Evolutionary conservation across 2,329 filamentous ascomycete genomes (phyloP).

Genomic region (Fusarium sp.): DNA sequence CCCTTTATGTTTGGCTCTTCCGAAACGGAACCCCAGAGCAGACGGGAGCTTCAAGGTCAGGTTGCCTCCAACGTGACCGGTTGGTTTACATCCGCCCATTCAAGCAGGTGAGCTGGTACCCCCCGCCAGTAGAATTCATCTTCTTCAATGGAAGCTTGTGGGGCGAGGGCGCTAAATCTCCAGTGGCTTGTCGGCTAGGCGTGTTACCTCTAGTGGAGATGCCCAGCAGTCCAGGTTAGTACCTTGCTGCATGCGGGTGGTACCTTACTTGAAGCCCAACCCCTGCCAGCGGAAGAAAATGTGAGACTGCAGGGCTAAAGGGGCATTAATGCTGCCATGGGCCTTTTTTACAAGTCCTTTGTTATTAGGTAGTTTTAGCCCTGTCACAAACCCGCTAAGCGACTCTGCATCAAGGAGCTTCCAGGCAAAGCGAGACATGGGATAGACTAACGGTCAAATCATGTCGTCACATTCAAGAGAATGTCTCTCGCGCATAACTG

Average conservation of each 20-base stretch:
- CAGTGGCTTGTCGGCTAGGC: slow-evolving; percentile 39
- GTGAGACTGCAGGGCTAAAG: slow-evolving; percentile 25
- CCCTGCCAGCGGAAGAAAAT: slow-evolving; percentile 27
- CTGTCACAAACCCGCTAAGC: slow-evolving; percentile 25
- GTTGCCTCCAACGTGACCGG: slow-evolving; percentile 46
- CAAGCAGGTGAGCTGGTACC: slow-evolving; percentile 15
- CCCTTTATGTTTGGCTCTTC: slow-evolving; percentile 45
- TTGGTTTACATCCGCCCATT: slow-evolving; percentile 30
- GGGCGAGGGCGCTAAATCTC: slow-evolving; percentile 41
- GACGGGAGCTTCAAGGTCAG: slow-evolving; percentile 29
- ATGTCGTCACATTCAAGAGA: slow-evolving; percentile 6
- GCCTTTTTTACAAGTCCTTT: slow-evolving; percentile 15
- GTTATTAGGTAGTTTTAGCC: slow-evolving; percentile 4
- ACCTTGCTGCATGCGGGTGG: slow-evolving; percentile 36
- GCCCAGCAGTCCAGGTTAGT: slow-evolving; percentile 15
- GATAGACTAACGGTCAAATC: not conserved
- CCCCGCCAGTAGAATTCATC: slow-evolving; percentile 11
- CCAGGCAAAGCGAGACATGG: slow-evolving; percentile 12
- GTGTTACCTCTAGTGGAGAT: slow-evolving; percentile 33
- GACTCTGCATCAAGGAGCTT: slow-evolving; percentile 9
- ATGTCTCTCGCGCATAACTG: slow-evolving; percentile 2
- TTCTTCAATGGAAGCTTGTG: slow-evolving; percentile 40
- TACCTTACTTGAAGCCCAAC: slow-evolving; percentile 35
- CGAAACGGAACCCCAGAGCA: slow-evolving; percentile 15
- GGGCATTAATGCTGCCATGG: slow-evolving; percentile 23